A percentile compares a stretch with the other conserved stretches of the same genome.
Evolutionary conservation across 495 filamentous ascomycete genomes (phyloP).

Genomic region (Pyronema omphalodes): DNA sequence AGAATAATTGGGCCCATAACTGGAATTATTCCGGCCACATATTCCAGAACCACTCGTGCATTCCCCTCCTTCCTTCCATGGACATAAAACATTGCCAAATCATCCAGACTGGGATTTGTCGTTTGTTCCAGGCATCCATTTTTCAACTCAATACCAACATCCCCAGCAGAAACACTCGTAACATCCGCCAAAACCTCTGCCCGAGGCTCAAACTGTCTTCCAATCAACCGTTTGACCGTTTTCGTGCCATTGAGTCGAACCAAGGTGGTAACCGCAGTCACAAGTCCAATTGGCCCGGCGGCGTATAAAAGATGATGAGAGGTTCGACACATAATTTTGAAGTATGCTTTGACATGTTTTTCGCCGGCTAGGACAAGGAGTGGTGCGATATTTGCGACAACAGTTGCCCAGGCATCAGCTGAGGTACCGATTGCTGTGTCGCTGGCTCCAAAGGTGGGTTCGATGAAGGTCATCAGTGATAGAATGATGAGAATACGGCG

Average conservation of each 20-base stretch:
- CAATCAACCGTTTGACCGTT: conserved; percentile 9
- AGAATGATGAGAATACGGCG: no score
- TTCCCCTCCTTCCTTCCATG: not conserved
- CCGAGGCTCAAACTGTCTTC: conserved; percentile 10
- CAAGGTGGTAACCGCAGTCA: conserved; percentile 10
- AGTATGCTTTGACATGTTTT: conserved; percentile 14
- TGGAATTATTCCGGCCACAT: no score
- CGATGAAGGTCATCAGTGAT: no score
- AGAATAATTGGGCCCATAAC: no score
- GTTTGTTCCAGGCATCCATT: conserved; percentile 8
- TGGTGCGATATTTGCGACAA: conserved; percentile 14
- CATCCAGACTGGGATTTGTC: not conserved
- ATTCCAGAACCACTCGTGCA: not conserved
- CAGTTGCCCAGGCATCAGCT: conserved; percentile 6
- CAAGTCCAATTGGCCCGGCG: conserved; percentile 12
- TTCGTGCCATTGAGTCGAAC: conserved; percentile 6
- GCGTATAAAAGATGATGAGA: conserved; percentile 13
- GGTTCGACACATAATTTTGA: conserved; percentile 11
- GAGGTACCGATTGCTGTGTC: not conserved
- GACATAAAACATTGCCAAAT: conserved; percentile 3
- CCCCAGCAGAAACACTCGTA: conserved; percentile 8
- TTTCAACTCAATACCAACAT: conserved; percentile 9
- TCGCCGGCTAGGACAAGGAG: conserved; percentile 13
- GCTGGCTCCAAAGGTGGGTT: no score
- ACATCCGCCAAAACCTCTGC: conserved; percentile 10